phyloP scores from a whole-genome alignment of 2,329 filamentous ascomycete genomes.

The Calonectria montana region DNA sequence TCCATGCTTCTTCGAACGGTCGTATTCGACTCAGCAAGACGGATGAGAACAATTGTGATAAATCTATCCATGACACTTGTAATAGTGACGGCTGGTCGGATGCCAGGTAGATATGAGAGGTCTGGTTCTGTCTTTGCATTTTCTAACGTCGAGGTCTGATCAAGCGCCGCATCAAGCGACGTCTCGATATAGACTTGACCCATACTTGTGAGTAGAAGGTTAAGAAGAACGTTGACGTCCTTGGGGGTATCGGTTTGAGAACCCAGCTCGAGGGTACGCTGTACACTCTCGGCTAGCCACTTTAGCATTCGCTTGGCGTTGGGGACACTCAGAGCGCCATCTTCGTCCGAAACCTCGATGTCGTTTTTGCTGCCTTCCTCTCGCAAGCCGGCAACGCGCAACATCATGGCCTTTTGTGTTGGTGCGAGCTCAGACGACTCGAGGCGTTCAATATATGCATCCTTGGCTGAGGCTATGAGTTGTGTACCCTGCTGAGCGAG shows the following conservation, averaged over 20 bases:
- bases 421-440: slow-evolving; percentile 89
- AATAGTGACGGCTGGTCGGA: slow-evolving; percentile 87
- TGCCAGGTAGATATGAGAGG: slow-evolving; percentile 80
- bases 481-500: slow-evolving; percentile 91
- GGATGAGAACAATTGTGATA: slow-evolving; percentile 89
- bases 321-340: slow-evolving; percentile 83
- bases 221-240: slow-evolving; percentile 87
- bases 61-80: slow-evolving; percentile 94
- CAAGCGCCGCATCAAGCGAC: slow-evolving; percentile 75
- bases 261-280: slow-evolving; percentile 90
- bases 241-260: slow-evolving; percentile 90
- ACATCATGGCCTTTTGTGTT: slow-evolving; percentile 90
- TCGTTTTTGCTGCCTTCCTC: slow-evolving; percentile 82
- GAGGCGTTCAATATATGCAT: slow-evolving; percentile 89
- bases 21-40: slow-evolving; percentile 88
- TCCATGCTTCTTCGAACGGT: slow-evolving; percentile 92
- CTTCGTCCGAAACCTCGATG: slow-evolving; percentile 90
- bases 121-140: slow-evolving; percentile 87
- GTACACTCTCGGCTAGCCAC: slow-evolving; percentile 96
- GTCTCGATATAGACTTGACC: slow-evolving; percentile 83
- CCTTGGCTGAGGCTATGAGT: slow-evolving; percentile 86
- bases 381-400: slow-evolving; percentile 87
- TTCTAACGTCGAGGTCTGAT: slow-evolving; percentile 82
- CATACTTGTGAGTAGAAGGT: slow-evolving; percentile 87
- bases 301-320: slow-evolving; percentile 98